Percentiles rank a stretch among this genome's conserved stretches.
These are phyloP conservation scores for Termitomyces sp. DNA, from an alignment of 768 basidiomycete species.

Conservation along the genomic window DNA sequence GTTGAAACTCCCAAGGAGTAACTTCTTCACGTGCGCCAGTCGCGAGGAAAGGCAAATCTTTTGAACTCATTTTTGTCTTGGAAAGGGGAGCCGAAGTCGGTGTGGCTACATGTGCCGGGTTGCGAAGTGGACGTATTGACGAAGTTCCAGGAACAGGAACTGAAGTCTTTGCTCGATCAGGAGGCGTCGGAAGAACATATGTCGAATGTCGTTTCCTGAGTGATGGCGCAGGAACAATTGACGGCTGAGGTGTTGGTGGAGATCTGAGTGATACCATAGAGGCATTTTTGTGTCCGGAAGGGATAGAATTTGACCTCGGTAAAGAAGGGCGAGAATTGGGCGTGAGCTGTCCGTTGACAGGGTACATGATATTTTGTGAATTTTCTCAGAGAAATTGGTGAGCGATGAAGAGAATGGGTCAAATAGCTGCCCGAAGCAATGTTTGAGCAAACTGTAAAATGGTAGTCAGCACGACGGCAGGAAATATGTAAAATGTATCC, in stretches of 20 bases:
- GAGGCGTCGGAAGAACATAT: conserved; percentile 20
- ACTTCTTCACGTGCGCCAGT: conserved; percentile 25
- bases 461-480: background rate
- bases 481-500: background rate
- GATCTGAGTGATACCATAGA: conserved; percentile 21
- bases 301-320: conserved; percentile 18
- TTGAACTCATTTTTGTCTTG: conserved; percentile 12
- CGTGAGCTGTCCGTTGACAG: conserved; percentile 4
- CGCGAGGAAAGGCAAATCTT: conserved; percentile 23
- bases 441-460: background rate
- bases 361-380: conserved; percentile 1
- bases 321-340: conserved; percentile 12
- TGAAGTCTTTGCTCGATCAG: conserved; percentile 18
- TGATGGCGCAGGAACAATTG: conserved; percentile 6
- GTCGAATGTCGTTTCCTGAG: conserved; percentile 34
- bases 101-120: conserved; percentile 25
- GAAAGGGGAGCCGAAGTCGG: background rate
- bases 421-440: background rate
- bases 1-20: conserved; percentile 34
- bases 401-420: background rate
- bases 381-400: background rate
- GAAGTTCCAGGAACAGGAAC: conserved; percentile 20
- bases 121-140: conserved; percentile 30
- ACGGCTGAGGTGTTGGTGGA: conserved; percentile 3
- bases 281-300: conserved; percentile 17